Base-by-base conservation (phyloP, 2,329 filamentous ascomycete genomes). In the Mycosphaerella sp. region DNA sequence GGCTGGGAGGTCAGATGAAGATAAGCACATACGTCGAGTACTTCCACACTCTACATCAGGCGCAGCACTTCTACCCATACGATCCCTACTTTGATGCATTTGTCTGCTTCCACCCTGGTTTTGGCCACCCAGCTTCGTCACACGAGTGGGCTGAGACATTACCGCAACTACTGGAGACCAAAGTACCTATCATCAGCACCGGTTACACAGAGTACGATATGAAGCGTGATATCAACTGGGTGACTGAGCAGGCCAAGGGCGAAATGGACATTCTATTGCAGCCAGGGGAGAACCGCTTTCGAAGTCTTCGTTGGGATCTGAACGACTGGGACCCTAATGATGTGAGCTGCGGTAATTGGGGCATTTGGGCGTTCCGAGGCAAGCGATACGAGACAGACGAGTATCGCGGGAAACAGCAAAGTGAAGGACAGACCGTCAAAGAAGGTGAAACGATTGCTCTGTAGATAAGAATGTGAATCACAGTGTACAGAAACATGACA, bases 21-120 rank as follows among this genome's bases (percentile, higher is more conserved):
- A 95, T 98, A 65, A 93, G 86, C 68, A 98, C 94, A 0, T 95
- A 90, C 64, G 91, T 97, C 45, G 93, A 98, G 62, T 96, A 98
- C 73, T 98, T 94, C 74, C 91, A 98, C 71, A 97, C 88, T 2
- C 81, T 98, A 61, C 91, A 98, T 73, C 82, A 89, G 67, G 87
- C 91, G 0, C 86, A 89, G 42, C 80, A 90, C 66, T 98, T 97
- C 73, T 82, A 87, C 52, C 93, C 94, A 0, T 96, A 94, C 67
- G 93, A 98, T 67, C 93, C 93, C 0, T 98, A 98, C 73, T 95
- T 98, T 69, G 93, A 98, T 75, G 93, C 87, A 70, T 95, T 98
- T 66, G 84, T 98, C 64, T 79, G 96, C 45, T 98, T 97, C 77
- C 94, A 98, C 66, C 94, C 94, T 0, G 94, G 94, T 7, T 79